These are phyloP conservation scores for Coemansia sp. DNA, from an alignment of 192 early-diverging fungal genomes.

Conservation along the genomic window DNA sequence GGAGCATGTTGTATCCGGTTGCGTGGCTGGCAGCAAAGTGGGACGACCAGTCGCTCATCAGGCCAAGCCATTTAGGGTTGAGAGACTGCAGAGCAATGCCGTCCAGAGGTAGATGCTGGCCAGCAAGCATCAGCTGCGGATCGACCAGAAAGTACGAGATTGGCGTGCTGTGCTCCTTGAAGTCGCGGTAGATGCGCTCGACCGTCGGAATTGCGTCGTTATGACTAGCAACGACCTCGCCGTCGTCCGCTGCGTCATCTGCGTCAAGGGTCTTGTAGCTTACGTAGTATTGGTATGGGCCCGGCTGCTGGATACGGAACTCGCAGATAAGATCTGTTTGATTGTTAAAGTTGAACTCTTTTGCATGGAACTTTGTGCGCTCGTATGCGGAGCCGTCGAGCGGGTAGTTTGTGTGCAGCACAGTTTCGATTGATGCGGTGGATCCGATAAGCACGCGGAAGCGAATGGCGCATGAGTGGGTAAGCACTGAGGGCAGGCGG, in stretches of 20 bases:
- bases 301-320: conserved; percentile 64
- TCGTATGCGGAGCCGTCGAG: conserved; percentile 62
- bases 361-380: conserved; percentile 42
- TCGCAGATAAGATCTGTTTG: conserved; percentile 69
- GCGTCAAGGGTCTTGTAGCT: conserved; percentile 61
- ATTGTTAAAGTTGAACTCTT: conserved; percentile 51
- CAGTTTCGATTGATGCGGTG: conserved; percentile 67
- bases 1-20: conserved; percentile 96
- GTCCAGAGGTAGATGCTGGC: conserved; percentile 75
- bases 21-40: conserved; percentile 72
- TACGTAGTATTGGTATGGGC: conserved; percentile 89
- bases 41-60: conserved; percentile 72
- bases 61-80: conserved; percentile 97
- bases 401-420: conserved; percentile 90
- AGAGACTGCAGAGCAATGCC: conserved; percentile 88
- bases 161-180: conserved; percentile 41
- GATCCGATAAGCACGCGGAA: conserved; percentile 83
- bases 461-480: conserved; percentile 68
- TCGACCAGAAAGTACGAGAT: conserved; percentile 84
- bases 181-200: conserved; percentile 43
- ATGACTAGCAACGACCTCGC: conserved; percentile 19
- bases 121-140: conserved; percentile 70
- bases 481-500: conserved; percentile 40
- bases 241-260: conserved; percentile 14
- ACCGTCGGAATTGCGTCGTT: conserved; percentile 30